These are phyloP conservation scores for Kodamaea sp. DNA, from an alignment of 1,139 yeast species.

Conservation along the genomic window DNA sequence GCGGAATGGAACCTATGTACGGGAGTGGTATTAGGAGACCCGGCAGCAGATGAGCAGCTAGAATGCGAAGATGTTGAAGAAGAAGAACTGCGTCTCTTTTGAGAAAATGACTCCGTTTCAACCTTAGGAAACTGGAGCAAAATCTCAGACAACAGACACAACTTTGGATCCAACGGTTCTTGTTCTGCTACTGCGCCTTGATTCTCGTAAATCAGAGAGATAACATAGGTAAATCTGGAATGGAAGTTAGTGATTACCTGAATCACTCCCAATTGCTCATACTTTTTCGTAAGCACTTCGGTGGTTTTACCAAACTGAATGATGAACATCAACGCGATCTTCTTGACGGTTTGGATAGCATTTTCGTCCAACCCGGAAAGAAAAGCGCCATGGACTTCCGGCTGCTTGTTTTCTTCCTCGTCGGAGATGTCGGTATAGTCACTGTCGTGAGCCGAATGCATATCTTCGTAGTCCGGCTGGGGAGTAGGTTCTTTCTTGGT, in stretches of 20 bases:
- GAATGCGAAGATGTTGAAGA: conserved; percentile 8
- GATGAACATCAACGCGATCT: conserved; percentile 47
- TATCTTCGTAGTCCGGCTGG: conserved; percentile 11
- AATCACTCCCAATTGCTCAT: conserved; percentile 45
- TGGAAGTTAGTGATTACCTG: conserved; percentile 41
- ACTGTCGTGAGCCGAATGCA: conserved; percentile 13
- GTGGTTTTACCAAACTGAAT: conserved; percentile 50
- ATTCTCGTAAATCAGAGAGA: conserved; percentile 29
- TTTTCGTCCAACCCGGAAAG: conserved; percentile 49
- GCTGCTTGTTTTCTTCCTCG: conserved; percentile 41
- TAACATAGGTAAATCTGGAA: conserved; percentile 24
- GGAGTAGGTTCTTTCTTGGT: conserved; percentile 1
- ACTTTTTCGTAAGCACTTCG: conserved; percentile 57
- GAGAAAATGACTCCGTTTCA: conserved; percentile 3
- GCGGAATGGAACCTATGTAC: conserved; percentile 9
- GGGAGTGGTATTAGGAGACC: conserved; percentile 10
- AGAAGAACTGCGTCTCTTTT: conserved; percentile 1
- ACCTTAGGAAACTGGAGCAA: conserved; percentile 29
- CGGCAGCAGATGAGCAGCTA: conserved; percentile 8
- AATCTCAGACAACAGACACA: conserved; percentile 26
- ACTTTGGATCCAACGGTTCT: conserved; percentile 20
- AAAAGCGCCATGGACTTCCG: conserved; percentile 50
- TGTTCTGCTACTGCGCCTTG: conserved; percentile 18
- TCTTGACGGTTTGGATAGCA: conserved; percentile 45
- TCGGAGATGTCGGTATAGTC: conserved; percentile 16